Percentiles rank a stretch among this genome's conserved stretches.
phyloP scores from a whole-genome alignment of 2,329 filamentous ascomycete genomes.

The Drechslerella stenobrocha region DNA sequence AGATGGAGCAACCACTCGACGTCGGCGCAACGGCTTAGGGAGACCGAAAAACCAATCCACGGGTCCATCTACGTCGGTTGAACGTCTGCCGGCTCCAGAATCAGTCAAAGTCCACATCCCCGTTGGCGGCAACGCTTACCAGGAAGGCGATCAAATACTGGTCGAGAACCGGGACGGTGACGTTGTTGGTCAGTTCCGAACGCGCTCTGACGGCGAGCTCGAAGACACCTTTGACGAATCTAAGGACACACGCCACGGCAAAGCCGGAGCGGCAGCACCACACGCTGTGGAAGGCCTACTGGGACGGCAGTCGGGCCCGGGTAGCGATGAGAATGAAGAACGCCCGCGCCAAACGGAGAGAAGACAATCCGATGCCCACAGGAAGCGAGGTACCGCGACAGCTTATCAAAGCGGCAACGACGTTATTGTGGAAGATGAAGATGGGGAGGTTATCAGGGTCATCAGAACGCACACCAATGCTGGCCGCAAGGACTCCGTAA shows the following conservation, averaged over 20 bases:
- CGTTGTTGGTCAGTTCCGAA: slow-evolving; percentile 50
- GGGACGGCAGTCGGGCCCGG: slow-evolving; percentile 38
- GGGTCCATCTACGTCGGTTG: slow-evolving; percentile 54
- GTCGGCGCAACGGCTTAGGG: slow-evolving; percentile 57
- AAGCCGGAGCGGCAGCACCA: slow-evolving; percentile 24
- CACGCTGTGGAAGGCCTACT: slow-evolving; percentile 21
- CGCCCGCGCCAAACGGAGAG: background rate
- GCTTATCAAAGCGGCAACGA: slow-evolving; percentile 87
- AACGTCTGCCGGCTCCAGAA: slow-evolving; percentile 52
- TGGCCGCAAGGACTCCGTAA: slow-evolving; percentile 22
- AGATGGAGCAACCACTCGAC: slow-evolving; percentile 84
- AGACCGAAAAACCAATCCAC: slow-evolving; percentile 56
- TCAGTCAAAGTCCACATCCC: slow-evolving; percentile 36
- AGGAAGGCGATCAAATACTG: slow-evolving; percentile 52
- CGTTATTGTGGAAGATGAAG: slow-evolving; percentile 85
- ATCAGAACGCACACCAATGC: slow-evolving; percentile 52
- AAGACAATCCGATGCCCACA: slow-evolving; percentile 54
- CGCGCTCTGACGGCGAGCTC: slow-evolving; percentile 36
- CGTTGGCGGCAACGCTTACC: slow-evolving; percentile 47
- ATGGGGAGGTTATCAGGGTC: slow-evolving; percentile 78
- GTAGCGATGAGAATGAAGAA: slow-evolving; percentile 37
- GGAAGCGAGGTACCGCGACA: slow-evolving; percentile 67
- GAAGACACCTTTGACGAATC: slow-evolving; percentile 42
- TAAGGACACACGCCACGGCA: slow-evolving; percentile 38
- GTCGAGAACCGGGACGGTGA: slow-evolving; percentile 51